Evolutionary conservation across 176 grass and related monocot genomes (phyloP).

Genomic region (Carex scoparia): DNA sequence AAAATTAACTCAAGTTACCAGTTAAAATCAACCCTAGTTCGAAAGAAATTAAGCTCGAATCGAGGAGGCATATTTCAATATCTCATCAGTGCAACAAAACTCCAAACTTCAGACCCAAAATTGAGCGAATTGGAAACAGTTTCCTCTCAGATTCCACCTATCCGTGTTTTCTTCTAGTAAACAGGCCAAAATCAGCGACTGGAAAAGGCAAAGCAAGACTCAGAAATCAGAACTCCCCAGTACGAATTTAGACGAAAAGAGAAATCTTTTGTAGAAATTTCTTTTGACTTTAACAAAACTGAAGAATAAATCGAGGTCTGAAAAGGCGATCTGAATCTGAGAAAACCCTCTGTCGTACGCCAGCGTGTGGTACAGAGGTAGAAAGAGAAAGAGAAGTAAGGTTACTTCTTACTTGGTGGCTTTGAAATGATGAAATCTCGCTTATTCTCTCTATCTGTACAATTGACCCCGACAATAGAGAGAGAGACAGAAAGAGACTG

Average conservation of each 20-base stretch:
- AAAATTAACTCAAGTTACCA: background rate
- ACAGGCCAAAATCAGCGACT: background rate
- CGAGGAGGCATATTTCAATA: background rate
- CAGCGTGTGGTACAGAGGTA: background rate
- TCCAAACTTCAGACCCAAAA: background rate
- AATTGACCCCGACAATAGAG: background rate
- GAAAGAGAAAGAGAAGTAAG: background rate
- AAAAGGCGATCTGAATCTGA: conserved; percentile 13
- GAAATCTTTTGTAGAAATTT: background rate
- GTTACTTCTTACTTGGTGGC: background rate
- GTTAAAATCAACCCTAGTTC: background rate
- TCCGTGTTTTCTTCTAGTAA: background rate
- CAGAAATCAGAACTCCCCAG: background rate
- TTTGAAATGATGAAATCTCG: background rate
- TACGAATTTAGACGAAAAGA: background rate
- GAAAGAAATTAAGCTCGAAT: background rate
- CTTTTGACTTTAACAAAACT: background rate
- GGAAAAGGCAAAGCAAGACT: background rate
- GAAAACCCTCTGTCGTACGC: background rate
- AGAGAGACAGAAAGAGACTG: background rate
- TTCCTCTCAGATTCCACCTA: background rate
- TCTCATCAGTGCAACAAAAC: background rate
- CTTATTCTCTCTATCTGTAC: background rate
- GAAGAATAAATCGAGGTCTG: background rate
- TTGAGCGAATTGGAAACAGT: background rate